A percentile compares a stretch with the other conserved stretches of the same genome.
Conservation (phyloP, 768 basidiomycete genomes). For the Lactifluus echinatus region DNA sequence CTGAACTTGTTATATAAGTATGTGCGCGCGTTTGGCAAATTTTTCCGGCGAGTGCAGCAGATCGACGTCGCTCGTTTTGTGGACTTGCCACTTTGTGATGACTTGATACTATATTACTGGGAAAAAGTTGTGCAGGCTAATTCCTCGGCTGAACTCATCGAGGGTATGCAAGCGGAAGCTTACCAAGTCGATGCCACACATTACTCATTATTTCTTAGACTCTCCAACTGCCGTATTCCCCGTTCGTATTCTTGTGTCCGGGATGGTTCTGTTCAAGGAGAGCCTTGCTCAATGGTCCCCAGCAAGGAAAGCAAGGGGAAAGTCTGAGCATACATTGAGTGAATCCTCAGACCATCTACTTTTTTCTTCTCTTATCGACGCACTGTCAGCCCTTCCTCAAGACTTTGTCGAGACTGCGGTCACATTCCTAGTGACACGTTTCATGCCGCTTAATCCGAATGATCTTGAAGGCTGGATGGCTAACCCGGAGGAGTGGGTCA, state of each 20-base stretch:
- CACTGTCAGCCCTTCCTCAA: constrained; percentile 44
- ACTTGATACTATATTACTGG: constrained; percentile 76
- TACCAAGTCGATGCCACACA: background rate
- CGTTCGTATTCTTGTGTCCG: constrained; percentile 73
- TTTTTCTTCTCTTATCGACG: constrained; percentile 14
- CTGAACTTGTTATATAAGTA: constrained; percentile 59
- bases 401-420: constrained; percentile 70
- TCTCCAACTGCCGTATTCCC: constrained; percentile 58
- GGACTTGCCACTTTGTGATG: constrained; percentile 49
- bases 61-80: constrained; percentile 51
- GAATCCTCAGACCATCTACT: constrained; percentile 18
- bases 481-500: constrained; percentile 94
- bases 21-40: constrained; percentile 65
- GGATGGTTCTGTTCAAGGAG: constrained; percentile 81
- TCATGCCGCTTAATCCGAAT: constrained; percentile 73
- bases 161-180: constrained; percentile 34
- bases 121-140: constrained; percentile 68
- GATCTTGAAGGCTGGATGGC: constrained; percentile 80
- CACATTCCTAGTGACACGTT: constrained; percentile 66
- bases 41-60: constrained; percentile 69
- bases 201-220: constrained; percentile 35
- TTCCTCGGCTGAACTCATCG: constrained; percentile 40
- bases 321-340: constrained; percentile 53
- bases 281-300: constrained; percentile 73
- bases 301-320: constrained; percentile 51